These are phyloP conservation scores for Sherardia arvensis DNA, from an alignment of 257 asterid genomes.

Conservation along the genomic window DNA sequence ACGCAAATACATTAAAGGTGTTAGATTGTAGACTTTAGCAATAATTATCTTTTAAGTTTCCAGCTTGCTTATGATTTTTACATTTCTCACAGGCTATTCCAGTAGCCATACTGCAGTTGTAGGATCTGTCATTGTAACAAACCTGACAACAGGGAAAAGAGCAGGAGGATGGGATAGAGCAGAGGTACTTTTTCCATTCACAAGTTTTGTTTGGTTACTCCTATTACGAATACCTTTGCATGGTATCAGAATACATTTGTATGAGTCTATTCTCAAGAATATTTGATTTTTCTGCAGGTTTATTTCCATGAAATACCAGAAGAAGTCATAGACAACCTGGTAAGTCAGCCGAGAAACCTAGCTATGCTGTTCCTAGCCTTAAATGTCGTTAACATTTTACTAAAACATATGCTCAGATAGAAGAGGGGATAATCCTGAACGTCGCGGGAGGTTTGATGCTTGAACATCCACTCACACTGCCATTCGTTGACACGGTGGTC, in stretches of 20 bases:
- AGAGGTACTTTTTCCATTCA: conserved; percentile 40
- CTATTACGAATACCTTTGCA: no score
- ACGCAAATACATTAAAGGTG: conserved; percentile 57
- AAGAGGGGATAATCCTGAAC: conserved; percentile 58
- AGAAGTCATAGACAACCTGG: conserved; percentile 65
- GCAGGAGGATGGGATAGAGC: conserved; percentile 79
- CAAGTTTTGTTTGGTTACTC: neutral
- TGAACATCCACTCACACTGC: conserved; percentile 76
- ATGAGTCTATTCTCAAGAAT: neutral
- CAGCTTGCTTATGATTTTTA: neutral
- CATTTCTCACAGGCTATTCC: conserved; percentile 49
- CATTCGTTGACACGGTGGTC: conserved; percentile 76
- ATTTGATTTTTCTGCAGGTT: conserved; percentile 38
- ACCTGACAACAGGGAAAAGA: conserved; percentile 57
- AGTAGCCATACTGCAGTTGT: conserved; percentile 69
- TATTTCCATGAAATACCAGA: conserved; percentile 81
- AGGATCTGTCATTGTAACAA: conserved; percentile 69
- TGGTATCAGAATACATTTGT: no score
- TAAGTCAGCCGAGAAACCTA: conserved; percentile 21
- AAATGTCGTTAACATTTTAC: conserved; percentile 8
- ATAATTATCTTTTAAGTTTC: neutral
- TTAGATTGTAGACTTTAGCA: conserved; percentile 11
- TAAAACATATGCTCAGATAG: conserved; percentile 39
- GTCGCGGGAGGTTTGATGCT: conserved; percentile 96
- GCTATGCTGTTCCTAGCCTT: conserved; percentile 3